Conservation (phyloP, 2,329 filamentous ascomycete genomes). For the Cladosporium sp. region DNA sequence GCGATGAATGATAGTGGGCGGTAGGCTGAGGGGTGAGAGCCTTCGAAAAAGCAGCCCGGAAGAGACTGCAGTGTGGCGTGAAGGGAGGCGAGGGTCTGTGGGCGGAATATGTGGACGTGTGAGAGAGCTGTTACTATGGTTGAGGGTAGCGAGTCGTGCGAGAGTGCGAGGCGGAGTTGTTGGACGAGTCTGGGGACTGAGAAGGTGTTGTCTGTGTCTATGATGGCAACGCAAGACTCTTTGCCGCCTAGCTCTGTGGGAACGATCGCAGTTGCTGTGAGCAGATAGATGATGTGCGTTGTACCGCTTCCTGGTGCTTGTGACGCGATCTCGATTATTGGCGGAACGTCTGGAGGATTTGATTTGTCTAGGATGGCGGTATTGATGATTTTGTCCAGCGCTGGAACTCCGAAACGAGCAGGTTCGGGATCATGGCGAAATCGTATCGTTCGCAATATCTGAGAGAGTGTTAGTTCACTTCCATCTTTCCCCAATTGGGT, state of each 20-base stretch:
- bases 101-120: constrained; percentile 61
- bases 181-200: constrained; percentile 49
- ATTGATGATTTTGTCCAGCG: constrained; percentile 46
- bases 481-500: not conserved
- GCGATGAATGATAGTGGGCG: constrained; percentile 52
- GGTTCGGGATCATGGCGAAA: constrained; percentile 26
- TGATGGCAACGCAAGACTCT: constrained; percentile 52
- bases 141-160: constrained; percentile 12
- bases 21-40: constrained; percentile 47
- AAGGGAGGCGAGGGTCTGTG: constrained; percentile 52
- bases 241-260: constrained; percentile 45
- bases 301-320: constrained; percentile 55
- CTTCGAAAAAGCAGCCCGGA: constrained; percentile 52
- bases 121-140: constrained; percentile 39
- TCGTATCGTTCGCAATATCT: constrained; percentile 46
- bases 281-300: constrained; percentile 59
- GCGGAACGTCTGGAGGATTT: constrained; percentile 26
- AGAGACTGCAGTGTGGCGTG: constrained; percentile 51
- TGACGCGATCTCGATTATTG: constrained; percentile 57
- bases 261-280: constrained; percentile 52
- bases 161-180: constrained; percentile 37
- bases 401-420: constrained; percentile 44
- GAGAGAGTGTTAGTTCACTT: constrained; percentile 19
- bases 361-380: constrained; percentile 20
- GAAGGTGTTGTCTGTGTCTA: constrained; percentile 59